A percentile compares a stretch with the other conserved stretches of the same genome.
phyloP scores from a whole-genome alignment of 2,329 filamentous ascomycete species.

The Botrytis sinoallii region DNA sequence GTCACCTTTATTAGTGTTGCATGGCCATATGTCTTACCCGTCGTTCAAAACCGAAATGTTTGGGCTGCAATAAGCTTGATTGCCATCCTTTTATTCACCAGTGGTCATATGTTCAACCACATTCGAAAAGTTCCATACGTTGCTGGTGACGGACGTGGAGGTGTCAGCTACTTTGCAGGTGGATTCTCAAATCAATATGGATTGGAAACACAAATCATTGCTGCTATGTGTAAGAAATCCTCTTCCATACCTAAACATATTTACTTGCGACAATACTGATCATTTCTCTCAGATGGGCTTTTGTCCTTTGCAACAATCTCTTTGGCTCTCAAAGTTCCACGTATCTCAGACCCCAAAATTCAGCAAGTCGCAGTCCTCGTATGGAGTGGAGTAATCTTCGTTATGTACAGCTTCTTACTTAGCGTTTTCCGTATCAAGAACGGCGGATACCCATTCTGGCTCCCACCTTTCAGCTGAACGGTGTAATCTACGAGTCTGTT shows the following conservation, averaged over 20 bases:
- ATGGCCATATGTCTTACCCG: slow-evolving; percentile 74
- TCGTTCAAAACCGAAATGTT: slow-evolving; percentile 85
- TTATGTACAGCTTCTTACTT: slow-evolving; percentile 90
- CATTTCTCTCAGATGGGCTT: slow-evolving; percentile 57
- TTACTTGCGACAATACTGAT: slow-evolving; percentile 18
- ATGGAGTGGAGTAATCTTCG: slow-evolving; percentile 73
- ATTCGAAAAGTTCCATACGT: slow-evolving; percentile 96
- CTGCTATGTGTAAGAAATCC: slow-evolving; percentile 76
- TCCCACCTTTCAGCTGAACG: slow-evolving; percentile 69
- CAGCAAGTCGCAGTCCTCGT: slow-evolving; percentile 80
- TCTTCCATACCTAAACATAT: slow-evolving; percentile 28
- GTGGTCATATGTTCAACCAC: slow-evolving; percentile 99
- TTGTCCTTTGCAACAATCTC: slow-evolving; percentile 87
- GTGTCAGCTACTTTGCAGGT: slow-evolving; percentile 82
- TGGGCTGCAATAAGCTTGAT: slow-evolving; percentile 92
- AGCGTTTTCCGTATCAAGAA: slow-evolving; percentile 96
- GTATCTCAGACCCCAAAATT: slow-evolving; percentile 70
- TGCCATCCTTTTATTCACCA: slow-evolving; percentile 86
- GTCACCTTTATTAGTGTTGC: slow-evolving; percentile 68
- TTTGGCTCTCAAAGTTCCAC: slow-evolving; percentile 89
- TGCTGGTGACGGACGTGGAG: slow-evolving; percentile 76
- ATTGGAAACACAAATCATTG: slow-evolving; percentile 92
- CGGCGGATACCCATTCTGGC: slow-evolving; percentile 85
- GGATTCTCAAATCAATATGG: slow-evolving; percentile 95
- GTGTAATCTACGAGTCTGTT: background rate